These are phyloP conservation scores for Rhodotorula sp. DNA, from an alignment of 1,284 basidiomycete species.

Conservation along the genomic window DNA sequence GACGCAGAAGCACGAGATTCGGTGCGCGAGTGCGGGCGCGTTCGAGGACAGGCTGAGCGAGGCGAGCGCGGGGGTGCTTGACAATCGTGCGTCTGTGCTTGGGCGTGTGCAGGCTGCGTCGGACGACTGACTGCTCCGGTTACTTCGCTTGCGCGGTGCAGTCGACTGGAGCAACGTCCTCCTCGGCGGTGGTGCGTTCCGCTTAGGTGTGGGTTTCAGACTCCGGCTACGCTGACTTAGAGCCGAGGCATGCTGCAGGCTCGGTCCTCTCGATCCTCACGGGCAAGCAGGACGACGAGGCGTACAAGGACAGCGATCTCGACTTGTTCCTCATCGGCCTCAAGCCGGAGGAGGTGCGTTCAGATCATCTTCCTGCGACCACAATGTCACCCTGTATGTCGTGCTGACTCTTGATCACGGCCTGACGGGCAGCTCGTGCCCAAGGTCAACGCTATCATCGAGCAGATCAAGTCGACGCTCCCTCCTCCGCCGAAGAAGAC, in stretches of 20 bases:
- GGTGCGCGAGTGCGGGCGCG: not conserved
- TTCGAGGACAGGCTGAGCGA: conserved; percentile 5
- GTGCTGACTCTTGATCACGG: not conserved
- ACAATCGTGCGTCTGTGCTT: conserved; percentile 8
- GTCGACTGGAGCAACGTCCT: conserved; percentile 19
- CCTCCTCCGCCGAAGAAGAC: not conserved
- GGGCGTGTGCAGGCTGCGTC: too few species aligned
- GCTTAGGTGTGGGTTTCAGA: too few species aligned
- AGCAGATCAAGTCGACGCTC: conserved; percentile 11
- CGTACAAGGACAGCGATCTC: not conserved
- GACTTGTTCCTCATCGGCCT: not conserved
- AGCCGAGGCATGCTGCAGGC: too few species aligned
- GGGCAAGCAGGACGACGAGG: not conserved
- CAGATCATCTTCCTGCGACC: too few species aligned
- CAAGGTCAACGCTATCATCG: conserved; percentile 17
- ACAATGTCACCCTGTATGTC: too few species aligned
- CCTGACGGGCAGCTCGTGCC: conserved; percentile 8
- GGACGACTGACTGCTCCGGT: not conserved
- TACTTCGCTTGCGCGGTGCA: not conserved
- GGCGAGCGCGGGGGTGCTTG: not conserved
- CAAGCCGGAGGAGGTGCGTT: conserved; percentile 15
- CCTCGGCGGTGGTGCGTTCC: conserved; percentile 9
- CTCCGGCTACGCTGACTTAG: too few species aligned
- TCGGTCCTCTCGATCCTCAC: conserved; percentile 12
- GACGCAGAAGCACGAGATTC: not conserved